Percentiles rank a stretch among this genome's conserved stretches.
Evolutionary conservation across 768 basidiomycete species (phyloP).

Genomic region (Lactifluus hygrophoroides): DNA sequence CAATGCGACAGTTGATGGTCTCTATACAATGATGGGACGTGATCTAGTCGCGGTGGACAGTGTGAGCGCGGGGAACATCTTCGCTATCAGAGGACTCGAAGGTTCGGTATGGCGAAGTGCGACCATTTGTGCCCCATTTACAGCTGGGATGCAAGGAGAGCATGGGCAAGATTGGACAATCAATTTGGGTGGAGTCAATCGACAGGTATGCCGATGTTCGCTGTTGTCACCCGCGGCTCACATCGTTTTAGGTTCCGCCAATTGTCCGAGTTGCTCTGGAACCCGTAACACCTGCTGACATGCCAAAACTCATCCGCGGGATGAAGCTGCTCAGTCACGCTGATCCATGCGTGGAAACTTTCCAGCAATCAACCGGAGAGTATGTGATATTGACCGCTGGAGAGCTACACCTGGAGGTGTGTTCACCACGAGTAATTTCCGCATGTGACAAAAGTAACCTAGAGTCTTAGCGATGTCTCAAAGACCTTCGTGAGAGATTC

Average conservation of each 20-base stretch:
- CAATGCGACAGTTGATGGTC: conserved; percentile 52
- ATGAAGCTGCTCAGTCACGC: conserved; percentile 86
- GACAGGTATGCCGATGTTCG: conserved; percentile 38
- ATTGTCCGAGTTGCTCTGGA: conserved; percentile 96
- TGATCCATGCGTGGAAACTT: conserved; percentile 95
- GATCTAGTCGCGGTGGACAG: conserved; percentile 78
- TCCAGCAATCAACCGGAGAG: conserved; percentile 95
- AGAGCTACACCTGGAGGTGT: conserved; percentile 89
- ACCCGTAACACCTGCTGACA: conserved; percentile 71
- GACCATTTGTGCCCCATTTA: conserved; percentile 69
- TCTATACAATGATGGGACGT: conserved; percentile 98
- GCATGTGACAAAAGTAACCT: not conserved
- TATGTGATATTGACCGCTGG: conserved; percentile 95
- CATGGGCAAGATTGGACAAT: conserved; percentile 49
- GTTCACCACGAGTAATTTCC: conserved; percentile 8
- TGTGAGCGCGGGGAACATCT: conserved; percentile 89
- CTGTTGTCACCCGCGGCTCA: not conserved
- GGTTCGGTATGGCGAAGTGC: conserved; percentile 87
- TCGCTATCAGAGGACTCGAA: conserved; percentile 84
- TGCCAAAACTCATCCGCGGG: conserved; percentile 82
- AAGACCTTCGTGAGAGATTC: conserved; percentile 93
- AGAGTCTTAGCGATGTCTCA: conserved; percentile 70
- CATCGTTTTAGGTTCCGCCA: conserved; percentile 53
- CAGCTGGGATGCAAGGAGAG: conserved; percentile 32
- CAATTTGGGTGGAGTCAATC: conserved; percentile 68